phyloP scores from a whole-genome alignment of 768 basidiomycete genomes.

The Rhodotorula toruloides region DNA sequence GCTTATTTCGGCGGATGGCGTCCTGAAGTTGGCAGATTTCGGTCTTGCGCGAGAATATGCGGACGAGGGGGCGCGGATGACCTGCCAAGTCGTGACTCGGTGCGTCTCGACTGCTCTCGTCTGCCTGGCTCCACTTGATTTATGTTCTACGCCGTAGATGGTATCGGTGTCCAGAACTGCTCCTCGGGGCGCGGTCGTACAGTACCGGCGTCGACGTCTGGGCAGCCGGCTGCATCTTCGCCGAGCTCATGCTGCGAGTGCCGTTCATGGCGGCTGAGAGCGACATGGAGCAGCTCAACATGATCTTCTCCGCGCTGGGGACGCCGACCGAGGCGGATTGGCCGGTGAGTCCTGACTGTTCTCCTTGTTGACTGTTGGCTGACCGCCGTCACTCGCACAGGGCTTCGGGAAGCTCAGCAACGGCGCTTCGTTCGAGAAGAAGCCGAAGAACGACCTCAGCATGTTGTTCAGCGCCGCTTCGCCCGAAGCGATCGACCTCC shows the following conservation, averaged over 20 bases:
- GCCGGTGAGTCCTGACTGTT: constrained; percentile 60
- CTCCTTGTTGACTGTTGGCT: no score
- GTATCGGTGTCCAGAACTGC: constrained; percentile 94
- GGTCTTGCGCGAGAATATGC: constrained; percentile 95
- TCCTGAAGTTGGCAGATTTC: constrained; percentile 96
- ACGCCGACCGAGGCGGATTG: constrained; percentile 96
- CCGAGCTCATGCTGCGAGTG: constrained; percentile 90
- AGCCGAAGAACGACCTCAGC: constrained; percentile 73
- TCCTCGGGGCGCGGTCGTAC: constrained; percentile 86
- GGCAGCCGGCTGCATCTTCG: constrained; percentile 97
- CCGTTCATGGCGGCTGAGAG: constrained; percentile 93
- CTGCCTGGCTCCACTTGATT: not conserved
- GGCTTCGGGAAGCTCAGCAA: constrained; percentile 86
- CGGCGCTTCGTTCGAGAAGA: constrained; percentile 77
- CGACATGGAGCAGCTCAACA: constrained; percentile 95
- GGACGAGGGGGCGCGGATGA: constrained; percentile 94
- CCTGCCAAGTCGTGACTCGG: constrained; percentile 96
- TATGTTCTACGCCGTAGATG: constrained; percentile 57
- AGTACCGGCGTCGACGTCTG: constrained; percentile 88
- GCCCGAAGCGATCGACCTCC: constrained; percentile 73
- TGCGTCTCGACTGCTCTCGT: constrained; percentile 48
- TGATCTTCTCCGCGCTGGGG: constrained; percentile 86
- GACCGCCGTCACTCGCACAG: constrained; percentile 52
- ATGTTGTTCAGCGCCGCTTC: constrained; percentile 88
- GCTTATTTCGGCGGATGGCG: constrained; percentile 81